Base-by-base conservation (phyloP, 208 protist species). In the Entamoeba dispar region DNA sequence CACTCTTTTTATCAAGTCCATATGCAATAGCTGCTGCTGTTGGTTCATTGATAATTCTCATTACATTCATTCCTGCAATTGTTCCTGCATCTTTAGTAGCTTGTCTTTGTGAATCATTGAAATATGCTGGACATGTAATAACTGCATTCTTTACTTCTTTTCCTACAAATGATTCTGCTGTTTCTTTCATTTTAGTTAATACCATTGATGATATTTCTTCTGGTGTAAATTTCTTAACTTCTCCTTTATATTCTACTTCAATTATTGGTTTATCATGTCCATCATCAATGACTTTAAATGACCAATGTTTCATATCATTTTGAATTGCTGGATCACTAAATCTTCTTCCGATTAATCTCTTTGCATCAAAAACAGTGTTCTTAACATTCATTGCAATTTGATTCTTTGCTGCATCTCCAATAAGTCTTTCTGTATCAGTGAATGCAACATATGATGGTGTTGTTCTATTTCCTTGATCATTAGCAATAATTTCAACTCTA, bases 21-120 rank as follows among this genome's bases (percentile, higher is more conserved):
- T 99, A 99, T 3, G 99, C 98, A 94, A 99, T 97, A 92, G 99
- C 98, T 43, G 98, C 98, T 1, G 98, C 98, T 49, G 98, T 99
- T 43, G 99, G 98, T 96, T 99, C 99, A 97, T 99, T 99, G 96
- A 99, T 99, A 96, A 99, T 99, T 95, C 99, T 97, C 91, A 99
- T 94, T 38, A 99, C 98, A 52, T 99, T 97, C 17, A 98, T 91
- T 47, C 97, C 97, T n/a, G 97, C 93, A 93, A 98, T 98, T 52
- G 94, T 93, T 50, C 97, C 97, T 86, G 97, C 97, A 94, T 98
- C 97, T 94, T 97, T 98, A 52, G 97, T 98, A 55, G 97, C 97
- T 94, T 97, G 95, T 91, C 97, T 94, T 95, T 98, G 97, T 15
- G 96, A 94, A 94, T 98, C 97, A 95, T 98, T 98, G 96, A 99